Evolutionary conservation across 2,329 filamentous ascomycete genomes (phyloP), one percentile per base, ranked within the genome.

Genomic region (Sphaerulina musiva): DNA sequence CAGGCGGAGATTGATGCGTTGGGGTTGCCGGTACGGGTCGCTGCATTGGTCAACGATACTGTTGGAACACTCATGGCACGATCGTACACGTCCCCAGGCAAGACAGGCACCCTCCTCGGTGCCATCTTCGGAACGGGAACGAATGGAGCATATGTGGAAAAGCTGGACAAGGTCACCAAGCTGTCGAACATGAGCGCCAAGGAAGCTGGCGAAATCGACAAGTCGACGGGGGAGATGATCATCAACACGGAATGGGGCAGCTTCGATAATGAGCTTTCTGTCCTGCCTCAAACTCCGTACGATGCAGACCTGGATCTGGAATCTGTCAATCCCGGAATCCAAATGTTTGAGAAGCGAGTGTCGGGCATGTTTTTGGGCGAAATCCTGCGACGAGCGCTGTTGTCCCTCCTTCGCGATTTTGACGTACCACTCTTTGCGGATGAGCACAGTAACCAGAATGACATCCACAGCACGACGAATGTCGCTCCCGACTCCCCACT

Each of bases 281-380:
- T 95, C 17, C 79, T 98, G 40, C 93, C 92, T 44, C 86, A 84
- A 65, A 97, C 92, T 0, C 76, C 82, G 0, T 97, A 89, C 74
- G 93, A 98, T 69, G 74, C 78, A 47, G 79, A 83, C 54, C 78
- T 98, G 23, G 92, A 98, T 71, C 75, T 76, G 53, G 82, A 85
- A 56, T 93, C 86, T 61, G 83, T 89, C 64, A 97, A 98, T 72
- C 92, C 91, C 0, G 93, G 93, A 26, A 83, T 95, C 58, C 93
- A 98, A 69, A 95, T 97, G 88, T 98, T 97, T 68, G 93, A 98
- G 76, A 98, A 98, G 80, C 87, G 92, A 46, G 86, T 98, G 12
- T 95, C 90, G 0, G 93, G 93, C 70, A 97, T 98, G 92, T 98
- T 97, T 75, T 73, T 98, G 46, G 93, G 93, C 51, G 93, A 98